Evolutionary conservation across 2,329 filamentous ascomycete species (phyloP).

Genomic region (Phialocephala subalpina): DNA sequence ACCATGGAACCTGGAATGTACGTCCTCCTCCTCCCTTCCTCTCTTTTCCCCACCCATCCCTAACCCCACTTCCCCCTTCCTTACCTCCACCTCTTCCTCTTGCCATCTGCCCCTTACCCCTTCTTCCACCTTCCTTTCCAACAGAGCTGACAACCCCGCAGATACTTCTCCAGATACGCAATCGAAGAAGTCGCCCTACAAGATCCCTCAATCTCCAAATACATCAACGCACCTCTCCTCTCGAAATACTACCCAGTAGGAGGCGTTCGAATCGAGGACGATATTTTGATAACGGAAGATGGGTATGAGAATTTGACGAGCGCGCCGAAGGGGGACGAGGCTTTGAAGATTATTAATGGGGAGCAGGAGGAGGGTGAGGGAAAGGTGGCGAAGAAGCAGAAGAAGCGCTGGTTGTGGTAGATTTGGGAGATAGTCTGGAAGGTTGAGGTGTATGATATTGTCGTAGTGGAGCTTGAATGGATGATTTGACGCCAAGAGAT

Average conservation of each 20-base stretch:
- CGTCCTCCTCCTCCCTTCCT: slow-evolving; percentile 41
- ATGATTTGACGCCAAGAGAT: neutral
- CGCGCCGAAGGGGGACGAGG: slow-evolving; percentile 78
- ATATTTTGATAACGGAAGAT: slow-evolving; percentile 79
- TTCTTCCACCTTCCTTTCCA: neutral
- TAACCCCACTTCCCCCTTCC: neutral
- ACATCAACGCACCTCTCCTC: slow-evolving; percentile 71
- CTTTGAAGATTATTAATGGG: slow-evolving; percentile 66
- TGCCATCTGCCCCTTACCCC: too few species aligned
- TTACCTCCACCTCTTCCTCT: too few species aligned
- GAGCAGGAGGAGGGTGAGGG: slow-evolving; percentile 14
- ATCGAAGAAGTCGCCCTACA: slow-evolving; percentile 74
- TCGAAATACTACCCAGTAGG: slow-evolving; percentile 80
- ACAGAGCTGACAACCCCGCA: slow-evolving; percentile 39
- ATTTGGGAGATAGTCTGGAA: neutral
- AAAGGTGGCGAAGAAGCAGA: slow-evolving; percentile 4
- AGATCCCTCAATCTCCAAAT: slow-evolving; percentile 63
- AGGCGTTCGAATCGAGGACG: slow-evolving; percentile 92
- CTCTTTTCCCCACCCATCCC: too few species aligned
- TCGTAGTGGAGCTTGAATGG: neutral
- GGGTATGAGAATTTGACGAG: slow-evolving; percentile 86
- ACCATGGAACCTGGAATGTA: slow-evolving; percentile 81
- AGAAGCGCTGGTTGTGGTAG: slow-evolving; percentile 37
- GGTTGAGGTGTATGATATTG: neutral
- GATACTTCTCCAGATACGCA: slow-evolving; percentile 79